Conservation (phyloP, 441 rosid species). For the Erysimum cheiri region DNA sequence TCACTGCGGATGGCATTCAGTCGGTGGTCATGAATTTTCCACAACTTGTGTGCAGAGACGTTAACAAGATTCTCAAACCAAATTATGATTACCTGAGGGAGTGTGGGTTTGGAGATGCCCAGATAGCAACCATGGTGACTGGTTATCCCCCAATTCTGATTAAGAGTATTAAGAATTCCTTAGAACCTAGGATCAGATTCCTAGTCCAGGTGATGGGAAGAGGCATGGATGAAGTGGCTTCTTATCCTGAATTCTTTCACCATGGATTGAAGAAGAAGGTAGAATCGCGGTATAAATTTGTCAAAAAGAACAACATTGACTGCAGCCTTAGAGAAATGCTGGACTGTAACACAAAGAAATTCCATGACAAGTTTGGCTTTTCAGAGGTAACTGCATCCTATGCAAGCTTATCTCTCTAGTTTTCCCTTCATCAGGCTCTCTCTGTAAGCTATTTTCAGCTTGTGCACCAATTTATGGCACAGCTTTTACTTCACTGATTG, state of each 20-base stretch:
- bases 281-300: slow-evolving; percentile 69
- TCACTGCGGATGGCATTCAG: slow-evolving; percentile 60
- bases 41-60: slow-evolving; percentile 85
- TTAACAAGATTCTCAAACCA: slow-evolving; percentile 65
- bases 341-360: slow-evolving; percentile 80
- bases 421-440: slow-evolving; percentile 26
- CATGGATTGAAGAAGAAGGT: slow-evolving; percentile 87
- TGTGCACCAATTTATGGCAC: slow-evolving; percentile 32
- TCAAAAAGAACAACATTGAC: slow-evolving; percentile 60
- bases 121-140: slow-evolving; percentile 69
- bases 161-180: slow-evolving; percentile 80
- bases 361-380: slow-evolving; percentile 61
- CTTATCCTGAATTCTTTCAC: slow-evolving; percentile 80
- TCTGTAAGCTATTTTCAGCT: slow-evolving; percentile 32
- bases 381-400: slow-evolving; percentile 22
- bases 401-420: slow-evolving; percentile 28
- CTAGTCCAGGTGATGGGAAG: slow-evolving; percentile 87
- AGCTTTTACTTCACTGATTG: slow-evolving; percentile 17
- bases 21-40: slow-evolving; percentile 70
- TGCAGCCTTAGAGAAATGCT: slow-evolving; percentile 93
- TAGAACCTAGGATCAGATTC: slow-evolving; percentile 84
- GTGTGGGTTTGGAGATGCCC: slow-evolving; percentile 69
- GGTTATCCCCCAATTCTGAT: slow-evolving; percentile 83
- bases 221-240: slow-evolving; percentile 70
- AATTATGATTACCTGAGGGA: slow-evolving; percentile 58